These are phyloP conservation scores for Suillus ampliporus DNA, from an alignment of 768 basidiomycete genomes.

Conservation along the genomic window DNA sequence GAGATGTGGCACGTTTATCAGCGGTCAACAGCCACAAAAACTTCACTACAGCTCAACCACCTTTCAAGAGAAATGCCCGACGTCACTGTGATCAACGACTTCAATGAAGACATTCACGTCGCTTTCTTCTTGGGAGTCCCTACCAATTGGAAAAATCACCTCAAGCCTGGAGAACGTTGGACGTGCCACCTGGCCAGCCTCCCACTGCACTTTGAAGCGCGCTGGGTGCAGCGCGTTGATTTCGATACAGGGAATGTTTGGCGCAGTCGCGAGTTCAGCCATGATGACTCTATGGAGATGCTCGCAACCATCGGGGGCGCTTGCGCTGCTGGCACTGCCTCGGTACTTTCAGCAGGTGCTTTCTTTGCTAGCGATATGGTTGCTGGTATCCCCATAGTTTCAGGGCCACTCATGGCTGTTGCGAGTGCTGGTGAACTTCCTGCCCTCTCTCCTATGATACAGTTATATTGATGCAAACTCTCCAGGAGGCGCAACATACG, in stretches of 20 bases:
- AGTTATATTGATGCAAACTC: background rate
- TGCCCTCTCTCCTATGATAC: background rate
- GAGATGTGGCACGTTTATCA: too few relatives aligned
- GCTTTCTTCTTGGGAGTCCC: slow-evolving; percentile 25
- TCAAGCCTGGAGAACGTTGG: slow-evolving; percentile 24
- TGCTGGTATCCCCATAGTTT: background rate
- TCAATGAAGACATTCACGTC: slow-evolving; percentile 26
- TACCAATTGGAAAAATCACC: slow-evolving; percentile 22
- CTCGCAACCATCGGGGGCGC: slow-evolving; percentile 9
- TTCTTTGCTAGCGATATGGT: slow-evolving; percentile 4
- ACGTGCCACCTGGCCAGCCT: slow-evolving; percentile 16
- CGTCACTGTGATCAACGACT: slow-evolving; percentile 24
- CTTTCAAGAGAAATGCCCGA: slow-evolving; percentile 19
- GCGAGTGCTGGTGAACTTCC: slow-evolving; percentile 18
- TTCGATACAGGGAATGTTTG: slow-evolving; percentile 12
- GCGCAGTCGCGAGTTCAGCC: slow-evolving; percentile 20
- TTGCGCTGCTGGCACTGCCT: too few relatives aligned
- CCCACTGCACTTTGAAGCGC: slow-evolving; percentile 21
- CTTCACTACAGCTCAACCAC: too few relatives aligned
- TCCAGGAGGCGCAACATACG: slow-evolving; percentile 19
- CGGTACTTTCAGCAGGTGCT: slow-evolving; percentile 18
- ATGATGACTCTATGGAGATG: slow-evolving; percentile 26
- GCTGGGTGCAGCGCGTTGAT: slow-evolving; percentile 22
- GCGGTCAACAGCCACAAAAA: too few relatives aligned
- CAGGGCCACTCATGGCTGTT: slow-evolving; percentile 16